Percentiles rank a stretch among this genome's conserved stretches.
These are phyloP conservation scores for Cercis canadensis DNA, from an alignment of 306 rosid genomes.

Conservation along the genomic window DNA sequence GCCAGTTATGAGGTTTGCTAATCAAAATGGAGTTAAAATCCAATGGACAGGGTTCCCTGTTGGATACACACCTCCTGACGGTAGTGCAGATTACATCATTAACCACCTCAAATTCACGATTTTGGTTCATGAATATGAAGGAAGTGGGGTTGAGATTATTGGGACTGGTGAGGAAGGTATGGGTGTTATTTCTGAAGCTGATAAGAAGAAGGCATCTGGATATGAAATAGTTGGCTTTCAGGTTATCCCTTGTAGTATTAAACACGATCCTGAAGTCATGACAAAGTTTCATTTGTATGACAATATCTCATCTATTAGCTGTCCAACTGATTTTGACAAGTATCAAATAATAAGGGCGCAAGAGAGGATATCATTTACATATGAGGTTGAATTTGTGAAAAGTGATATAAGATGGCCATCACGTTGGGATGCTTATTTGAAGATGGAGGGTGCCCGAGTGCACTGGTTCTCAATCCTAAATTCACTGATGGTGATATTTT, in stretches of 20 bases:
- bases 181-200: slow-evolving; percentile 59
- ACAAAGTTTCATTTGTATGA: slow-evolving; percentile 33
- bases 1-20: slow-evolving; percentile 62
- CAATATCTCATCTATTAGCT: slow-evolving; percentile 31
- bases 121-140: slow-evolving; percentile 68
- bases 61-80: slow-evolving; percentile 52
- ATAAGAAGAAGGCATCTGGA: slow-evolving; percentile 63
- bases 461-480: slow-evolving; percentile 53
- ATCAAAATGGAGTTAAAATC: slow-evolving; percentile 56
- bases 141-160: slow-evolving; percentile 62
- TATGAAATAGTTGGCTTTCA: slow-evolving; percentile 71
- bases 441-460: slow-evolving; percentile 74
- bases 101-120: slow-evolving; percentile 66
- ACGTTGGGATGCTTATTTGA: slow-evolving; percentile 75
- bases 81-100: slow-evolving; percentile 63
- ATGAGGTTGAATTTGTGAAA: slow-evolving; percentile 66
- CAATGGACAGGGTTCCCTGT: slow-evolving; percentile 78
- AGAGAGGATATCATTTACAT: slow-evolving; percentile 61
- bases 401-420: slow-evolving; percentile 68
- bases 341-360: slow-evolving; percentile 59
- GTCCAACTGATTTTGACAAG: slow-evolving; percentile 52
- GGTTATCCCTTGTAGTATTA: slow-evolving; percentile 60
- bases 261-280: slow-evolving; percentile 49
- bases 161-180: slow-evolving; percentile 72
- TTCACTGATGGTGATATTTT: slow-evolving; percentile 56